A percentile compares a stretch with the other conserved stretches of the same genome.
Evolutionary conservation across 2,329 filamentous ascomycete species (phyloP).

Genomic region (Leptoxyphium fumago): DNA sequence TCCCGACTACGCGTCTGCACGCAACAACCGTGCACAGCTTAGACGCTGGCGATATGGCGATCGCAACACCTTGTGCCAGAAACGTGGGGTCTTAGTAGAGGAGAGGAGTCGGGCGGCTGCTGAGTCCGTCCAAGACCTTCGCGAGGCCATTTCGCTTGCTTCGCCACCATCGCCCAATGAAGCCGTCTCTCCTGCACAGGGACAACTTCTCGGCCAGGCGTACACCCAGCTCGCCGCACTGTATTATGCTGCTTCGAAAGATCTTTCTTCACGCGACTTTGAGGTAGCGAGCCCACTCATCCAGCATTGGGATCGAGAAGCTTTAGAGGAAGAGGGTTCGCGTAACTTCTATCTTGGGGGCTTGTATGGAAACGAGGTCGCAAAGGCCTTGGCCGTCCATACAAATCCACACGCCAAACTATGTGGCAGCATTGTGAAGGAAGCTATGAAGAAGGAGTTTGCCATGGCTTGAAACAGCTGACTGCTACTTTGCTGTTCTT

Average conservation of each 20-base stretch:
- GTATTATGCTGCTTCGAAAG: conserved; percentile 12
- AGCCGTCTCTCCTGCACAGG: conserved; percentile 48
- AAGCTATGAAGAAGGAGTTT: conserved; percentile 42
- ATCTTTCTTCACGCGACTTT: conserved; percentile 12
- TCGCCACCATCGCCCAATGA: conserved; percentile 37
- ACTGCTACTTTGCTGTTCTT: not conserved
- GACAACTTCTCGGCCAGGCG: conserved; percentile 51
- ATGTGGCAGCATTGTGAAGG: conserved; percentile 46
- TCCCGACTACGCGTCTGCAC: conserved; percentile 55
- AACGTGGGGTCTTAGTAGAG: not conserved
- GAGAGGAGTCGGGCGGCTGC: conserved; percentile 3
- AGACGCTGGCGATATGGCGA: conserved; percentile 36
- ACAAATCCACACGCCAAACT: conserved; percentile 50
- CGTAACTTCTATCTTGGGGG: conserved; percentile 40
- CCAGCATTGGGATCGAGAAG: conserved; percentile 6
- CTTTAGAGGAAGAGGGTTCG: conserved; percentile 41
- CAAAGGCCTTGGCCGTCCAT: conserved; percentile 41
- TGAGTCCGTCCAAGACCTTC: conserved; percentile 21
- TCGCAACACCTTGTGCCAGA: conserved; percentile 16
- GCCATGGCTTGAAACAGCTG: conserved; percentile 11
- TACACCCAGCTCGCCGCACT: conserved; percentile 46
- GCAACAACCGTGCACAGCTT: conserved; percentile 60
- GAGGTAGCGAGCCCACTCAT: conserved; percentile 16
- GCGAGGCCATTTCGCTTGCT: conserved; percentile 41
- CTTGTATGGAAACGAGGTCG: conserved; percentile 41